Evolutionary conservation across 1,139 yeast genomes (phyloP), one percentile per base, ranked within the genome.

Genomic region (Magnusiomyces sp.): DNA sequence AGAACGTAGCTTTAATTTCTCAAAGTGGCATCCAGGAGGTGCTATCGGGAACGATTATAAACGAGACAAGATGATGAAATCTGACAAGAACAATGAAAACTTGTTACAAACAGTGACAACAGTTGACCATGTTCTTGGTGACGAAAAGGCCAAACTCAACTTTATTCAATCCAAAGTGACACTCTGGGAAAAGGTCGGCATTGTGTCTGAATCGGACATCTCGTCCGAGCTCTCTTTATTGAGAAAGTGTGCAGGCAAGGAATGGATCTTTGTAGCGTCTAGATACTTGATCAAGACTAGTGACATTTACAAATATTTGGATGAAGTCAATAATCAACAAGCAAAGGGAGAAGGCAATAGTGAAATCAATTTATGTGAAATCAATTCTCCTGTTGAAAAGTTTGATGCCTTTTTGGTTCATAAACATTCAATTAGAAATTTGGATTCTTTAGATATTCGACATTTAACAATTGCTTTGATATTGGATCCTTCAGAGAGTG

Each of bases 1-100:
- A 40, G 71, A 73, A 53, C 71, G 95, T 47, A 75, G 74, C 55
- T 70, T 65, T 52, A 64, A 74, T 46, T 88, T 88, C 64, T 80
- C 84, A 7, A 74, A 74, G 54, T 76, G 83, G 61, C 96, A 88
- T 61, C 96, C 96, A 1, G 95, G 95, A 34, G 96, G 96, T 27
- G 85, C 94, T 1, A 87, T 88, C 59, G 95, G 95, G 16, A 74
- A 78, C 41, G 73, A 71, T 6, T 73, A 70, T 53, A 49, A 50
- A 37, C 46, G 45, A 16, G 58, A 55, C 27, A n/a, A 17, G 11
- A 45, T 43, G 6, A 17, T 39, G 36, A 47, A 45, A 40, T 32
- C 45, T 39, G 47, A 36, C n/a, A 23, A 33, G 31, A 45, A 45
- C 27, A 45, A 45, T 38, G n/a, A n/a, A n/a, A n/a, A n/a, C n/a